Percentiles rank a stretch among this genome's conserved stretches.
These are phyloP conservation scores for Penicillium bovifimosum DNA, from an alignment of 495 filamentous ascomycete species.

Conservation along the genomic window DNA sequence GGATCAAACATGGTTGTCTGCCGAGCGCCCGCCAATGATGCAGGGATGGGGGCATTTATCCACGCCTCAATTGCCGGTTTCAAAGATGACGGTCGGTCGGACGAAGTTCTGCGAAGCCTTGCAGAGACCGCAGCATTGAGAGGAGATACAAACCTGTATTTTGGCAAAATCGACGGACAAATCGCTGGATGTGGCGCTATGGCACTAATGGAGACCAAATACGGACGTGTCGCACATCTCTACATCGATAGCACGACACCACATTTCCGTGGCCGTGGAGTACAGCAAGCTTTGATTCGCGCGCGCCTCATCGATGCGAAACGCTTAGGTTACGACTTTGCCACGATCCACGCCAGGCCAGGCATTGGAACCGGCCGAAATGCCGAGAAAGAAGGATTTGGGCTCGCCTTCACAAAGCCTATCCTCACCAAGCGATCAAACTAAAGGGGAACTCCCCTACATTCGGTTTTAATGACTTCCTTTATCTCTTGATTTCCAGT, in stretches of 20 bases:
- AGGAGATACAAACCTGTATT: slow-evolving; percentile 14
- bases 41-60: slow-evolving; percentile 1
- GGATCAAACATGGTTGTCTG: slow-evolving; percentile 5
- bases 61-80: slow-evolving; percentile 13
- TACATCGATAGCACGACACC: slow-evolving; percentile 21
- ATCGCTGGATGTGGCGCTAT: slow-evolving; percentile 19
- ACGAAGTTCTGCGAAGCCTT: slow-evolving; percentile 8
- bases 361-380: slow-evolving; percentile 16
- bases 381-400: slow-evolving; percentile 18
- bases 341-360: slow-evolving; percentile 10
- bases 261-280: slow-evolving; percentile 13
- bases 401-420: slow-evolving; percentile 17
- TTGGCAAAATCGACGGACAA: slow-evolving; percentile 10
- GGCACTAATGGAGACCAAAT: slow-evolving; percentile 13
- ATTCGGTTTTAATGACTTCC: neutral
- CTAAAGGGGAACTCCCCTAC: neutral
- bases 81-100: slow-evolving; percentile 6
- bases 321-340: slow-evolving; percentile 8
- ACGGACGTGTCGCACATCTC: slow-evolving; percentile 13
- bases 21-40: slow-evolving; percentile 3
- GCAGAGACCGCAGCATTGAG: slow-evolving; percentile 11
- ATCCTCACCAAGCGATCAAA: slow-evolving; percentile 10
- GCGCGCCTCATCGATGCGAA: slow-evolving; percentile 12
- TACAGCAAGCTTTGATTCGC: slow-evolving; percentile 13
- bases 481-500: neutral